These are phyloP conservation scores for Pleurotus platypus DNA, from an alignment of 768 basidiomycete genomes.

Conservation along the genomic window DNA sequence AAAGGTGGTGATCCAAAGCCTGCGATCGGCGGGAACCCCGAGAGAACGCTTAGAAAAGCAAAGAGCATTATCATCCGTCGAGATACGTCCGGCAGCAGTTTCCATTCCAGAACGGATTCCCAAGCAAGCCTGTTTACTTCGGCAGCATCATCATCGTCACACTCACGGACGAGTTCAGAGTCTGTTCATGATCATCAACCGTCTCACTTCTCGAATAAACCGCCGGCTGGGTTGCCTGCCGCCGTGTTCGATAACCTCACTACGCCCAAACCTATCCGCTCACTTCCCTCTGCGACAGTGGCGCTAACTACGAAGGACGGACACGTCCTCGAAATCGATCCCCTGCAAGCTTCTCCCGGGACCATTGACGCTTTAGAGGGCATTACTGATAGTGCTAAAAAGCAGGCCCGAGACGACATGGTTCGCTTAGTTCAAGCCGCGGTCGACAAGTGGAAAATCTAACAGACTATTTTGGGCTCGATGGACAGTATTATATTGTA, in stretches of 20 bases:
- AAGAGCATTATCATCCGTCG: constrained; percentile 58
- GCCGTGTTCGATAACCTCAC: constrained; percentile 27
- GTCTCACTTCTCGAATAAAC: constrained; percentile 19
- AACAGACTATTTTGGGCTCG: not conserved
- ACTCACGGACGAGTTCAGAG: constrained; percentile 41
- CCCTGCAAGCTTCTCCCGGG: constrained; percentile 66
- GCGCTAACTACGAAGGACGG: constrained; percentile 82
- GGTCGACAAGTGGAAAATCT: constrained; percentile 73
- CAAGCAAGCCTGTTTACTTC: constrained; percentile 46
- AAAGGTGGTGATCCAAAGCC: constrained; percentile 29
- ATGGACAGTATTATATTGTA: constrained; percentile 8
- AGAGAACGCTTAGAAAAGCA: constrained; percentile 36
- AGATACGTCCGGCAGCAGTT: constrained; percentile 41
- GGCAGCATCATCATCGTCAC: constrained; percentile 31
- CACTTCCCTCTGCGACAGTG: constrained; percentile 54
- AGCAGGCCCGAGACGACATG: constrained; percentile 77
- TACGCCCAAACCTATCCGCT: constrained; percentile 30
- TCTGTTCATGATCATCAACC: constrained; percentile 18
- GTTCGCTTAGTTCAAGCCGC: constrained; percentile 66
- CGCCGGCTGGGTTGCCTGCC: constrained; percentile 7
- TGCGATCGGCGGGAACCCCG: constrained; percentile 16
- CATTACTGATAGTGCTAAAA: constrained; percentile 79
- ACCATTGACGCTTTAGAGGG: constrained; percentile 75
- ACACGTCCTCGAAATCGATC: constrained; percentile 81
- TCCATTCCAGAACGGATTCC: constrained; percentile 47